phyloP scores from a whole-genome alignment of 2,329 filamentous ascomycete genomes.

The Westerdykella ornata region DNA sequence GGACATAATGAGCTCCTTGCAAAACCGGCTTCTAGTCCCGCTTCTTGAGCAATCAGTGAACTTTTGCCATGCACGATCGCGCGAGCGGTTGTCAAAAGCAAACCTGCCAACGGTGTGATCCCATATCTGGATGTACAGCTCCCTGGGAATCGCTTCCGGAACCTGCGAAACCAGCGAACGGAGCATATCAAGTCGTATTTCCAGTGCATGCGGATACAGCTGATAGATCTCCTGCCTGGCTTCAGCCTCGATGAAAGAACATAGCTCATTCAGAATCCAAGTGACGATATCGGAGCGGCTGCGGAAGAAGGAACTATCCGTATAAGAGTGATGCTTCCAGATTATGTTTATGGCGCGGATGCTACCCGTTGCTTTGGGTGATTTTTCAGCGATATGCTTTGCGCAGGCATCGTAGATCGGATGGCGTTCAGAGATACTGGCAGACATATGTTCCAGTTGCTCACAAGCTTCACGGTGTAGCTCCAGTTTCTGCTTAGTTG shows the following conservation, averaged over 20 bases:
- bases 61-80: slow-evolving; percentile 59
- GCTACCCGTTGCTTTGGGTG: slow-evolving; percentile 62
- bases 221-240: background rate
- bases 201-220: slow-evolving; percentile 16
- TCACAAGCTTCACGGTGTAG: slow-evolving; percentile 58
- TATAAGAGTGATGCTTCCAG: slow-evolving; percentile 1
- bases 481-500: slow-evolving; percentile 53
- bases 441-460: slow-evolving; percentile 56
- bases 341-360: slow-evolving; percentile 52
- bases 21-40: slow-evolving; percentile 24
- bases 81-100: slow-evolving; percentile 54
- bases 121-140: slow-evolving; percentile 63
- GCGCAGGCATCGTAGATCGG: slow-evolving; percentile 62
- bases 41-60: slow-evolving; percentile 19
- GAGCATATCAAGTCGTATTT: slow-evolving; percentile 49
- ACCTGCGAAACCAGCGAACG: slow-evolving; percentile 54
- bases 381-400: slow-evolving; percentile 58
- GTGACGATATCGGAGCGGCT: slow-evolving; percentile 18
- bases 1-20: slow-evolving; percentile 33
- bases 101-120: slow-evolving; percentile 61
- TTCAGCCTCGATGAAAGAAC: slow-evolving; percentile 26
- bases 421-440: slow-evolving; percentile 51
- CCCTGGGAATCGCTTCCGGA: slow-evolving; percentile 55
- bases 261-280: slow-evolving; percentile 37
- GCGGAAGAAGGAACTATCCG: slow-evolving; percentile 21